These are phyloP conservation scores for Vitis hybrid DNA, from an alignment of 177 flowering plant species.

Conservation along the genomic window DNA sequence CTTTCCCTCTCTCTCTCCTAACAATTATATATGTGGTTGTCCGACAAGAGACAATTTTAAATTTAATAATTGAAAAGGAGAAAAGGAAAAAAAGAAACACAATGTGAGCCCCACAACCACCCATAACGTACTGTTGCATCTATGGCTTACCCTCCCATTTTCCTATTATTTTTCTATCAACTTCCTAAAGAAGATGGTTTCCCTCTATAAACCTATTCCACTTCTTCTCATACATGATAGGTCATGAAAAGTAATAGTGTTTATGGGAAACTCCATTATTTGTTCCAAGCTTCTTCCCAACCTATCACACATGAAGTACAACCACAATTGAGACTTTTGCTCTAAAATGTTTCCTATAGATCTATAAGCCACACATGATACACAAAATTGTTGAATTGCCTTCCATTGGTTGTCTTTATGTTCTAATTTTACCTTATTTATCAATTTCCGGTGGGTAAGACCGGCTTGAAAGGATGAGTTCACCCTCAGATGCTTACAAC, in stretches of 20 bases:
- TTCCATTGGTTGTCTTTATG: slow-evolving; percentile 17
- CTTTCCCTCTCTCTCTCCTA: slow-evolving; percentile 10
- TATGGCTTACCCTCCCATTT: slow-evolving; percentile 11
- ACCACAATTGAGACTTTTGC: slow-evolving; percentile 2
- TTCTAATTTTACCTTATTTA: not conserved
- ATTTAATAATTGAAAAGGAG: slow-evolving; percentile 33
- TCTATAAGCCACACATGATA: not conserved
- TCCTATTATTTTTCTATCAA: slow-evolving; percentile 11
- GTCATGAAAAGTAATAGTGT: not conserved
- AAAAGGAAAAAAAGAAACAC: slow-evolving; percentile 20
- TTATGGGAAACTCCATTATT: not conserved
- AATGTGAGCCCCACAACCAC: slow-evolving; percentile 33
- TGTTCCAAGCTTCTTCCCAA: not conserved
- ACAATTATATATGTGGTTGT: slow-evolving; percentile 35
- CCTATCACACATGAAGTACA: not conserved
- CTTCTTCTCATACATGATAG: slow-evolving; percentile 2
- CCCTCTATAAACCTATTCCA: not conserved
- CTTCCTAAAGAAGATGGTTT: slow-evolving; percentile 11
- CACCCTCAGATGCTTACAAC: slow-evolving; percentile 25
- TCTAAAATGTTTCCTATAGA: not conserved
- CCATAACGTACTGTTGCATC: slow-evolving; percentile 28
- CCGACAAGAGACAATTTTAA: slow-evolving; percentile 29
- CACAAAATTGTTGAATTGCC: slow-evolving; percentile 11
- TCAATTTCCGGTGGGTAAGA: slow-evolving; percentile 7
- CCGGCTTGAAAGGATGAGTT: slow-evolving; percentile 11